Evolutionary conservation across 371 early-diverging fungal genomes (phyloP).

Genomic region (Circinella minor): DNA sequence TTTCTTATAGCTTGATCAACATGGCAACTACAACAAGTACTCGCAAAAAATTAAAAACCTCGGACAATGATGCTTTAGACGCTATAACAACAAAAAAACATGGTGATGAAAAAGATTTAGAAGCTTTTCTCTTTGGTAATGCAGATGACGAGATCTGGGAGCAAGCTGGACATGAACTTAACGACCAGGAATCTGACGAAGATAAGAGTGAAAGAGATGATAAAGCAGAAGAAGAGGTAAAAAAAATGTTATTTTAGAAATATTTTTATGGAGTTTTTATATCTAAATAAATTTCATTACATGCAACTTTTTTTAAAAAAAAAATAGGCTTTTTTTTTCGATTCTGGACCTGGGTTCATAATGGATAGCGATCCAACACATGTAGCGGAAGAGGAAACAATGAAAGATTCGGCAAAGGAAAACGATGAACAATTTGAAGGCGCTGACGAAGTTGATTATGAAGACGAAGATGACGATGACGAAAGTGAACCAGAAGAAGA

Average conservation of each 20-base stretch:
- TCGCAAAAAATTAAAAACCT: constrained; percentile 4
- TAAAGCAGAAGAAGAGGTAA: constrained; percentile 38
- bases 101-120: constrained; percentile 26
- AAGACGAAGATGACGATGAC: constrained; percentile 29
- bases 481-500: constrained; percentile 28
- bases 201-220: constrained; percentile 43
- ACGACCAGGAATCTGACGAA: constrained; percentile 29
- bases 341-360: constrained; percentile 41
- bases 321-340: constrained; percentile 40
- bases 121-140: constrained; percentile 23
- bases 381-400: constrained; percentile 22
- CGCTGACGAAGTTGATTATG: constrained; percentile 14
- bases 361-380: constrained; percentile 28
- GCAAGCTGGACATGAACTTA: constrained; percentile 30
- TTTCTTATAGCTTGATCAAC: neutral
- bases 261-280: neutral
- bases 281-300: neutral
- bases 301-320: neutral
- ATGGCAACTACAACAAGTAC: neutral
- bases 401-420: neutral
- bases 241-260: neutral
- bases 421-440: neutral
- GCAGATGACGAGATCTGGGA: constrained; percentile 34
- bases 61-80: constrained; percentile 2
- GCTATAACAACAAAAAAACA: constrained; percentile 30